Evolutionary conservation across 805 yeast genomes (phyloP), one percentile per base, ranked within the genome.

Genomic region (Groenewaldozyma tartarivorans): DNA sequence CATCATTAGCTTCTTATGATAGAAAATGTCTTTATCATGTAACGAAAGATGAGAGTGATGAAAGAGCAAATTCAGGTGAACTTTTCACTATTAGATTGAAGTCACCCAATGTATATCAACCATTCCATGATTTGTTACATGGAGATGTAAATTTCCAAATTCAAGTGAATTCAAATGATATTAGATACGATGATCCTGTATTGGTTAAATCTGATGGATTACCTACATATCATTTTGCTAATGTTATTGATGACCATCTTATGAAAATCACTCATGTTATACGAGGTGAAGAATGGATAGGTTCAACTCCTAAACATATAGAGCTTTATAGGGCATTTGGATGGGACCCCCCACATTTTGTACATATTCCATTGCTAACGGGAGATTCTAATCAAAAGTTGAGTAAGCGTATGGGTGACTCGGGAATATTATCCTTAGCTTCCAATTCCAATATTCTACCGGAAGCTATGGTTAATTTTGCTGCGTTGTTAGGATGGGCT

Each of bases 241-340:
- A 85, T 54, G 95, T 92, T 4, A 75, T 92, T 2, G 99, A 92
- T 56, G 99, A 92, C 57, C 94, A 88, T 57, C 63, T 83, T 36
- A 92, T 92, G 98, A 60, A 76, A 35, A 82, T 92, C 34, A 83
- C 96, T 0, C 96, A 92, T 60, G 98, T 92, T 5, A 77, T 92
- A 4, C 69, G 99, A 50, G 99, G 99, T 26, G 98, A 92, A 55
- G 98, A 92, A 59, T 92, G 99, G 98, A 64, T 92, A 7, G 82
- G 95, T 1, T 85, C 97, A 0, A 92, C 98, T 0, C 95, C 96
- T 2, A 90, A 88, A 52, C 98, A 92, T 54, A 69, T 87, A 35
- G 90, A 95, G 0, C 58, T 92, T 39, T 94, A 92, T 56, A 52
- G 71, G 15, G 94, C 96, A 0, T 80, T 90, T 56, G 85, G 83